These are phyloP conservation scores for Chlorella vulgaris DNA, from an alignment of 139 green algal genomes.

Conservation along the genomic window DNA sequence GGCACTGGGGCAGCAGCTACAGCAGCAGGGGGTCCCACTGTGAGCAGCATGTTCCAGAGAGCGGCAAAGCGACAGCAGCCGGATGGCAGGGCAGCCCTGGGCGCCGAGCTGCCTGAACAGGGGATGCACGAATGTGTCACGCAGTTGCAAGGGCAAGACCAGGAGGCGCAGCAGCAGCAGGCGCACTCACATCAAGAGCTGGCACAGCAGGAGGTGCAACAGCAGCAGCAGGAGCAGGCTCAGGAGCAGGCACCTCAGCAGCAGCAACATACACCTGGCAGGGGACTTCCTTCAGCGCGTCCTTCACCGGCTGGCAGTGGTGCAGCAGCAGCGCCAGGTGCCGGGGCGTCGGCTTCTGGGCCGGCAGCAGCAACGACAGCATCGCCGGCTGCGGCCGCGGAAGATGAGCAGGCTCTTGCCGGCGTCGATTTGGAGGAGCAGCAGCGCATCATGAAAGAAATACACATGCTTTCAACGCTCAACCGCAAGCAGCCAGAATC, in stretches of 20 bases:
- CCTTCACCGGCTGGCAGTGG: not conserved
- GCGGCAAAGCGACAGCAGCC: constrained; percentile 16
- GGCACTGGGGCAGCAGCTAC: not conserved
- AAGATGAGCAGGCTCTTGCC: not conserved
- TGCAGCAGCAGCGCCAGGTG: not conserved
- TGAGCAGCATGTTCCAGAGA: constrained; percentile 14
- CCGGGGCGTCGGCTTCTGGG: not conserved
- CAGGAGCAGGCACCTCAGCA: not conserved
- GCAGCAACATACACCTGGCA: not conserved
- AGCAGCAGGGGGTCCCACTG: not conserved
- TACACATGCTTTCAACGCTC: not conserved
- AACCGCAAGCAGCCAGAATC: not conserved
- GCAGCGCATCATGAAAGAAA: not conserved
- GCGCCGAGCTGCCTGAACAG: too few species aligned
- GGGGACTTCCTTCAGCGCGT: not conserved
- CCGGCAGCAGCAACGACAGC: not conserved
- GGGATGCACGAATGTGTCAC: too few species aligned
- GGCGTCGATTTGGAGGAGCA: not conserved
- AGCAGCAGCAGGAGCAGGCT: not conserved
- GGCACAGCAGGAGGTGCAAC: not conserved
- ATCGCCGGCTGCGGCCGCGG: not conserved
- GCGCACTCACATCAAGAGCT: too few species aligned
- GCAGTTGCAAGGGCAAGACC: not conserved
- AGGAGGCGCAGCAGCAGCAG: not conserved
- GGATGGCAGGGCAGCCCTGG: too few species aligned